phyloP scores from a whole-genome alignment of 371 early-diverging fungal species.

The Mucor sp. region DNA sequence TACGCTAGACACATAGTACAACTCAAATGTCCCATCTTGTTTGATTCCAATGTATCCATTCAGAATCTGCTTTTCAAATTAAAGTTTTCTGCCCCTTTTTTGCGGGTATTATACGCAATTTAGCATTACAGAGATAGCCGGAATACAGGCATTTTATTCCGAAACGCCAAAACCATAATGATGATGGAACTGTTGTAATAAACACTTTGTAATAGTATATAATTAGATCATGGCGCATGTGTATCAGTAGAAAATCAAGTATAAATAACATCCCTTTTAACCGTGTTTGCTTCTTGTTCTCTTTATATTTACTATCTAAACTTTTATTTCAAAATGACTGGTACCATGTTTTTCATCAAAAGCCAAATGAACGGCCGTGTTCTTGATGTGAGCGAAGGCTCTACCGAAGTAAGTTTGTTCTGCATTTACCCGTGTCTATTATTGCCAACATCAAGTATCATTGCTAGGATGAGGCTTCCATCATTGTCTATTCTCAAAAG shows the following conservation, averaged over 20 bases:
- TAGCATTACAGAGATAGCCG: background rate
- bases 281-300: background rate
- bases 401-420: constrained; percentile 21
- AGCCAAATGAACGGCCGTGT: constrained; percentile 36
- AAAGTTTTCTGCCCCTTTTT: background rate
- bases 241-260: background rate
- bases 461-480: constrained; percentile 21
- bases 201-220: too few relatives aligned
- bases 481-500: constrained; percentile 36
- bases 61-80: background rate
- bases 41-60: background rate
- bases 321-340: background rate
- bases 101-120: background rate
- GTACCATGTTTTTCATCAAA: constrained; percentile 19
- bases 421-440: background rate
- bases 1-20: background rate
- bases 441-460: background rate
- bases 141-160: background rate
- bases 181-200: background rate
- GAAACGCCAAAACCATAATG: background rate
- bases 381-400: constrained; percentile 32
- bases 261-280: background rate
- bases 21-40: background rate
- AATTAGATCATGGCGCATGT: background rate
- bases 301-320: background rate